Base-by-base conservation (phyloP, 768 basidiomycete species). In the Leucosporidium yakuticum region DNA sequence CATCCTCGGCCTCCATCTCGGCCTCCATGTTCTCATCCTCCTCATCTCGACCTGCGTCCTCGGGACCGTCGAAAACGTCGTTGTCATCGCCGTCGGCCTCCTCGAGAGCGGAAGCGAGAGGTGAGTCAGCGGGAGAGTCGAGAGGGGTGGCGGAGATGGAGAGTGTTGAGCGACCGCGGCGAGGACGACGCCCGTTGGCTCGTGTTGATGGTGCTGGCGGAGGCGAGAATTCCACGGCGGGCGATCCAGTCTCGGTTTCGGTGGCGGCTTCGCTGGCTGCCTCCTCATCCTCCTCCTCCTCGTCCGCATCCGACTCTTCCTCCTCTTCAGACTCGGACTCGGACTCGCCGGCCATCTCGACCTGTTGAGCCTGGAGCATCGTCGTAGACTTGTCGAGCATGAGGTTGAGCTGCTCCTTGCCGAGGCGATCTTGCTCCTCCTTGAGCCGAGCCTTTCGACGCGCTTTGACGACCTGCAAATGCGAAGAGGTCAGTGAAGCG, bases 301-400 rank as follows among this genome's bases (percentile, higher is more conserved):
- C 48, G 6, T 36, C 74, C 4, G 70, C 74, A 20, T 74, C 76
- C 19, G 63, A 76, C 14, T 77, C 79, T 4, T 73, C 69, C 9
- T 71, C 69, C 29, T 70, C 71, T 19, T 73, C 73, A 5, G 57
- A 44, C 12, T 62, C 72, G 25, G 68, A 50, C 9, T 67, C 66
- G 4, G 63, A 67, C 12, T 81, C 82, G 60, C 83, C 82, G 1
- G 80, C 80, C 55, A 92, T 79, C 73, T 89, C 88, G 1, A 83
- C 82, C 56, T 88, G 86, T 75, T 95, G 94, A 2, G 90, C 88
- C 74, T 89, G 87, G 68, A 96, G 80, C 65, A 95, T 85, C 58
- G 88, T 86, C 0, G 89, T 89, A 47, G 91, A 94, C 74, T 94
- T 88, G 78, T 91, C 85, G 56, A 97, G 81, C 70, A 97, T 90